Percentiles rank a stretch among this genome's conserved stretches.
phyloP scores from a whole-genome alignment of 1,284 basidiomycete genomes.

The Pterula multifida region DNA sequence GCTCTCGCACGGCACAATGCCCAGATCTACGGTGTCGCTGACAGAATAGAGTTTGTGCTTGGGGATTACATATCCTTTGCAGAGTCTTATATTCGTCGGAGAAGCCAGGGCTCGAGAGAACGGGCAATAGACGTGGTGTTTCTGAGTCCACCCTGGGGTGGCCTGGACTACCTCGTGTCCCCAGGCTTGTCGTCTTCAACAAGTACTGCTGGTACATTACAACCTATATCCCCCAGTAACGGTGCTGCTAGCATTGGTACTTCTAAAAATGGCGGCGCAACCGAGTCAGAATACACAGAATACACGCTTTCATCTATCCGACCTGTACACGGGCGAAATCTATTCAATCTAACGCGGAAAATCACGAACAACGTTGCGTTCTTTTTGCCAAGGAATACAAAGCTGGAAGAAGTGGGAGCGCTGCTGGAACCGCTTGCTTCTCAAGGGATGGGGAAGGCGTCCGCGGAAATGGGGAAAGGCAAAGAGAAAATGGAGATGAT shows the following conservation, averaged over 20 bases:
- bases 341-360: conserved; percentile 62
- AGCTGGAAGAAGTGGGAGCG: conserved; percentile 59
- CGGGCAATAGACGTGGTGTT: conserved; percentile 75
- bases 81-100: conserved; percentile 33
- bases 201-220: conserved; percentile 8
- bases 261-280: neutral
- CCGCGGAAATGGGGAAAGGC: conserved; percentile 6
- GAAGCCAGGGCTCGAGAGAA: neutral
- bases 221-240: conserved; percentile 1
- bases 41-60: conserved; percentile 90
- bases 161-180: conserved; percentile 54
- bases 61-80: conserved; percentile 80
- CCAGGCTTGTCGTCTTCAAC: conserved; percentile 12
- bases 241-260: conserved; percentile 24
- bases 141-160: conserved; percentile 90
- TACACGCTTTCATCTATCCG: conserved; percentile 64
- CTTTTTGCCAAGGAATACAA: conserved; percentile 81
- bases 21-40: conserved; percentile 82
- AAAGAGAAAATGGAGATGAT: conserved; percentile 33
- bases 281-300: conserved; percentile 14
- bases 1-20: conserved; percentile 89
- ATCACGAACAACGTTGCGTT: conserved; percentile 80
- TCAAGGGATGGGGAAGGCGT: conserved; percentile 5
- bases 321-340: conserved; percentile 72
- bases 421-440: conserved; percentile 24